These are phyloP conservation scores for Phanerodontia chrysosporium DNA, from an alignment of 768 basidiomycete species.

Conservation along the genomic window DNA sequence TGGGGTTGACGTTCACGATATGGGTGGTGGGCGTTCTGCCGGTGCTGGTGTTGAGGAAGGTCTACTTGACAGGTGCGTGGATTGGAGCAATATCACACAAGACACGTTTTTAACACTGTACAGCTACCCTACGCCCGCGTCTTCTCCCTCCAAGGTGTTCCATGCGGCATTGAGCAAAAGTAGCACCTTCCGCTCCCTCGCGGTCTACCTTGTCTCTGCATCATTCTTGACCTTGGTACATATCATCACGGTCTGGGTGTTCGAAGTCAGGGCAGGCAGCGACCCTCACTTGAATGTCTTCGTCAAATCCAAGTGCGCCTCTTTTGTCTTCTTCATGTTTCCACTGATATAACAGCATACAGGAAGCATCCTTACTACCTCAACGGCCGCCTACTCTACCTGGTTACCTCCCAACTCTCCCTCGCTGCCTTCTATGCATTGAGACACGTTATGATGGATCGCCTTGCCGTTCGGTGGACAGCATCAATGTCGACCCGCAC, in stretches of 20 bases:
- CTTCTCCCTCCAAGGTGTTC: slow-evolving; percentile 50
- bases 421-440: slow-evolving; percentile 45
- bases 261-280: slow-evolving; percentile 27
- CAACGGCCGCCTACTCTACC: slow-evolving; percentile 63
- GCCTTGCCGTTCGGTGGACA: slow-evolving; percentile 38
- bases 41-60: slow-evolving; percentile 51
- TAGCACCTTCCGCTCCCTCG: slow-evolving; percentile 40
- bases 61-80: slow-evolving; percentile 57
- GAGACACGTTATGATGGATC: slow-evolving; percentile 60
- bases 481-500: neutral
- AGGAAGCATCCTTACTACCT: slow-evolving; percentile 76
- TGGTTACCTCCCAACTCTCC: slow-evolving; percentile 48
- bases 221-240: slow-evolving; percentile 41
- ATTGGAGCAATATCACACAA: neutral
- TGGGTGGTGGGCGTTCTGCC: slow-evolving; percentile 59
- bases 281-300: slow-evolving; percentile 51
- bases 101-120: slow-evolving; percentile 15
- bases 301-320: slow-evolving; percentile 59
- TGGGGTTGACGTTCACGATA: slow-evolving; percentile 35
- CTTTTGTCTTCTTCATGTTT: neutral
- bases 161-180: slow-evolving; percentile 42
- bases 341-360: neutral
- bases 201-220: slow-evolving; percentile 46
- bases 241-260: slow-evolving; percentile 31
- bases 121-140: slow-evolving; percentile 42